Conservation (phyloP, 2,329 filamentous ascomycete species). For the Hansfordia pulvinata region DNA sequence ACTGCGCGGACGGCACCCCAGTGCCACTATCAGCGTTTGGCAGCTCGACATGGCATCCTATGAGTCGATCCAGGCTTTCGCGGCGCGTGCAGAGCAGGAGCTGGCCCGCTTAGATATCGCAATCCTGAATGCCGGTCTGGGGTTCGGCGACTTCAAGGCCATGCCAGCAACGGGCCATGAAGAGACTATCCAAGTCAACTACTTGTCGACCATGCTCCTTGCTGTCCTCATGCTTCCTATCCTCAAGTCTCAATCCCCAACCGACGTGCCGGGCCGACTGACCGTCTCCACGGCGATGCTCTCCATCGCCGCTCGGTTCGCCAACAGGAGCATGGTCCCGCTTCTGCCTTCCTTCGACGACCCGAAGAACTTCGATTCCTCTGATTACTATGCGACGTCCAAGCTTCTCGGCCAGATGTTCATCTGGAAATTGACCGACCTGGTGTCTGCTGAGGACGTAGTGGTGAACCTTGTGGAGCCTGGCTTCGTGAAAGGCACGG, state of each 20-base stretch:
- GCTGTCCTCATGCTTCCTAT: constrained; percentile 30
- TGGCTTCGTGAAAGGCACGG: constrained; percentile 26
- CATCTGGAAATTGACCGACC: constrained; percentile 19
- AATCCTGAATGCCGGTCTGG: constrained; percentile 18
- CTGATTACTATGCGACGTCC: constrained; percentile 11
- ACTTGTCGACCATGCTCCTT: constrained; percentile 31
- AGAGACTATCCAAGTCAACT: constrained; percentile 29
- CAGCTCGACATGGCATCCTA: constrained; percentile 21
- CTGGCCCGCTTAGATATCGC: constrained; percentile 20
- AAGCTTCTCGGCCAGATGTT: constrained; percentile 4
- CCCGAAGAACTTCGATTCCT: constrained; percentile 8
- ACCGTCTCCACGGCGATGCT: constrained; percentile 6
- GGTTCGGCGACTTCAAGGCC: constrained; percentile 17
- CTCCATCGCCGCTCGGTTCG: constrained; percentile 9
- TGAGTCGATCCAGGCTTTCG: constrained; percentile 21
- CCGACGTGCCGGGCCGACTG: constrained; percentile 1
- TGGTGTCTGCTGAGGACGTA: constrained; percentile 23
- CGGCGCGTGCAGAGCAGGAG: constrained; percentile 10
- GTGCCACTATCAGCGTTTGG: constrained; percentile 21
- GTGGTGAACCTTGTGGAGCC: constrained; percentile 33
- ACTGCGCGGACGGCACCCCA: not conserved
- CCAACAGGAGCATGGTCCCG: constrained; percentile 8
- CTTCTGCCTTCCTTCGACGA: constrained; percentile 18
- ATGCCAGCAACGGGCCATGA: constrained; percentile 24
- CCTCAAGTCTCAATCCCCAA: too few species aligned